Conservation (phyloP, 2,329 filamentous ascomycete species). For the Penicillium sp. region DNA sequence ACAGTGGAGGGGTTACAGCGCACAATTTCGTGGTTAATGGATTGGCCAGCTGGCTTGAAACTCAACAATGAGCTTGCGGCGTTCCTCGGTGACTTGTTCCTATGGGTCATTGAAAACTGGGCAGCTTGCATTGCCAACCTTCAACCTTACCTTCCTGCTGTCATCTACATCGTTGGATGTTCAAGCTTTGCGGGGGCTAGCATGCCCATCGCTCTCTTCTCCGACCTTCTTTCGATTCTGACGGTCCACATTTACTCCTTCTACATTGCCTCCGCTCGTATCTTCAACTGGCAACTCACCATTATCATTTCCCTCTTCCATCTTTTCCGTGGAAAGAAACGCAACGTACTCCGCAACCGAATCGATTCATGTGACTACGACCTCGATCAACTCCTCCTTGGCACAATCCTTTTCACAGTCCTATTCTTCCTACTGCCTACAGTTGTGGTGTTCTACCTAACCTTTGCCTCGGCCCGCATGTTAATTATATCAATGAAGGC, state of each 20-base stretch:
- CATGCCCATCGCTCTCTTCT: constrained; percentile 94
- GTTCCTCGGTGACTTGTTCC: constrained; percentile 92
- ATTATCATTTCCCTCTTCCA: constrained; percentile 98
- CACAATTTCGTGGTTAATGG: constrained; percentile 94
- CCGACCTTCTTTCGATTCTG: constrained; percentile 84
- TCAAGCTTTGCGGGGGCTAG: constrained; percentile 94
- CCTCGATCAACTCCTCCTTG: constrained; percentile 90
- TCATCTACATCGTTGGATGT: constrained; percentile 91
- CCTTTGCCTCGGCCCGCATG: constrained; percentile 93
- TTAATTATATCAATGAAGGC: constrained; percentile 92
- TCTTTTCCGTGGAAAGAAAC: constrained; percentile 95
- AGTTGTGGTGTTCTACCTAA: constrained; percentile 93
- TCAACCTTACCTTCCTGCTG: constrained; percentile 74
- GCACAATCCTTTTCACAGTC: constrained; percentile 93
- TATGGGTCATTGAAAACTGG: constrained; percentile 99
- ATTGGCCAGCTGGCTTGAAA: constrained; percentile 91
- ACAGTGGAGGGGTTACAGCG: constrained; percentile 83
- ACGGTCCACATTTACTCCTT: constrained; percentile 98
- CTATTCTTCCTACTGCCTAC: constrained; percentile 94
- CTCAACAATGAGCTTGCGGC: constrained; percentile 88
- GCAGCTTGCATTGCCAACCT: constrained; percentile 78
- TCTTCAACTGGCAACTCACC: constrained; percentile 97
- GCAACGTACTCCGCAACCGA: constrained; percentile 92
- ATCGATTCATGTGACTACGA: constrained; percentile 99
- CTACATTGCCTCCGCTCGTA: constrained; percentile 92